Evolutionary conservation across 179 eudicot species (phyloP).

Genomic region (Monotropa hypopitys): DNA sequence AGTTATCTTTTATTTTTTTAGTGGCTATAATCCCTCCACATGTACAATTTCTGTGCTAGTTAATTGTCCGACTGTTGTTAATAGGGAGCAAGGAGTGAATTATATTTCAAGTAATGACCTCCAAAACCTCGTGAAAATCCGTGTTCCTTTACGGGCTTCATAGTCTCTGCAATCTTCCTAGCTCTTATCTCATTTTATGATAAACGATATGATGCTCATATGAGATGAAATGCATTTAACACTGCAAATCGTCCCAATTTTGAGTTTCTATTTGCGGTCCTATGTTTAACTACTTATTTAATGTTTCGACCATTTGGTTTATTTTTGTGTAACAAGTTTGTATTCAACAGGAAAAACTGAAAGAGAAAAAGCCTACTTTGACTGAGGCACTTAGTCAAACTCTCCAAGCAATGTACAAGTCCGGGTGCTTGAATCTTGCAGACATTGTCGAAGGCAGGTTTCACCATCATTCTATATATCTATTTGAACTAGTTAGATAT

Average conservation of each 20-base stretch:
- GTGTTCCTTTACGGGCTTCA: not conserved
- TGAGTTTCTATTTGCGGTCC: not conserved
- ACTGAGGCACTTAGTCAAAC: constrained; percentile 79
- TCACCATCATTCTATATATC: not conserved
- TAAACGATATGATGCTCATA: not conserved
- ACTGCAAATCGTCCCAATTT: not conserved
- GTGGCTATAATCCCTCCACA: not conserved
- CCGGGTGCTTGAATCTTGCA: constrained; percentile 82
- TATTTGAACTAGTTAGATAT: not conserved
- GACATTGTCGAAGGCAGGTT: constrained; percentile 79
- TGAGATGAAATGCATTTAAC: not conserved
- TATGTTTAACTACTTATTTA: not conserved
- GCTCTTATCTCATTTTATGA: not conserved
- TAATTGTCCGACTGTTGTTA: not conserved
- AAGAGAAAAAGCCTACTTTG: constrained; percentile 84
- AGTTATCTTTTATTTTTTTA: not conserved
- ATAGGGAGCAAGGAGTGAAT: not conserved
- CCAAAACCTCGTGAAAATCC: not conserved
- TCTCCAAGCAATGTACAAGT: constrained; percentile 87
- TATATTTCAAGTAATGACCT: not conserved
- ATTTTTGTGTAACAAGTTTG: not conserved
- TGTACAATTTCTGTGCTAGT: not conserved
- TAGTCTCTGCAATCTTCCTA: constrained; percentile 1
- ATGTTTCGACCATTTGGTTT: not conserved
- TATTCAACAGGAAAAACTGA: constrained; percentile 73